Base-by-base conservation (phyloP, 2,329 filamentous ascomycete species). In the Epichloe brachyelytri region DNA sequence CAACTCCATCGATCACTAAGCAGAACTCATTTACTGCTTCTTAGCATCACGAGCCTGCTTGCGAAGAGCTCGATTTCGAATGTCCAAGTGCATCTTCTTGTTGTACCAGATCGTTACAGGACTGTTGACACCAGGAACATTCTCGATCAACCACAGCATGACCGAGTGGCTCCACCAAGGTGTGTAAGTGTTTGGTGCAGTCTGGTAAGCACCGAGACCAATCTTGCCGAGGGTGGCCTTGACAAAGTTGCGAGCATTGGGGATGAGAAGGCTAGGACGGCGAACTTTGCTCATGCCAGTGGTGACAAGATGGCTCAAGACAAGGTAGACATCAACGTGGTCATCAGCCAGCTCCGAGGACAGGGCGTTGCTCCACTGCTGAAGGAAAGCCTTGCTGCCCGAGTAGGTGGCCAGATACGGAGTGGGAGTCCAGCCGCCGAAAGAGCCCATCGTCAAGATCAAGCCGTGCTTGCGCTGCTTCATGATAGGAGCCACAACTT, bases 231-330 rank as follows among this genome's bases (percentile, higher is more conserved):
- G 72, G 0, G 85, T 80, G 6, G 86, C 74, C 60, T 78, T 80
- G 51, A 98, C 93, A 66, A 97, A 97, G 50, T 77, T 73, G 65
- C 83, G 85, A 14, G 91, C 86, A 53, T 77, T 88, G 10, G 93
- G 93, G 44, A 97, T 85, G 52, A 89, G 72, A 44, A 83, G 69
- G 56, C 80, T 91, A 0, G 88, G 74, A 51, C 83, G 85, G 61
- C 88, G 85, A 60, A 98, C 82, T 77, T 98, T 98, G 70, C 86
- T 91, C 93, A 98, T 98, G 62, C 91, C 88, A 1, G 88, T 91
- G 4, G 89, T 95, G 61, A 98, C 87, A 46, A 98, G 80, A 68
- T 98, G 94, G 60, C 86, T 89, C 59, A 97, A 79, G 30, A 95
- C 84, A 46, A 97, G 80, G 68, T 97, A 83, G n/a, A 95, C 89